Evolutionary conservation across 768 basidiomycete genomes (phyloP), one percentile per base, ranked within the genome.

Genomic region (Lentinula raphanica): DNA sequence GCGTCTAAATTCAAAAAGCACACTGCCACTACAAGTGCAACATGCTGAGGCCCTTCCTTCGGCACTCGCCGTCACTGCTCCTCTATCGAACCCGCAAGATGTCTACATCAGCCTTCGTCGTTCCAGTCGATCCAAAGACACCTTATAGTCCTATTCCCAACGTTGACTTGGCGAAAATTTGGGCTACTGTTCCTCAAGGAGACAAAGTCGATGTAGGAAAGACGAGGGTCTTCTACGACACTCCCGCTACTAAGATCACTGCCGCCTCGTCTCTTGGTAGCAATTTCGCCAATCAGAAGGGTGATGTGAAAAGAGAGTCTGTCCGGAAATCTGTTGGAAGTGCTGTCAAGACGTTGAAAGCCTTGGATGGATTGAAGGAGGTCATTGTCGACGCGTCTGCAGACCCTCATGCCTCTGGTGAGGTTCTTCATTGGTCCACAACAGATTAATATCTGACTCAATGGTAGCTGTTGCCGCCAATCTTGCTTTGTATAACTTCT

Each of bases 351-450:
- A 80, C 83, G 45, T 70, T 91, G 62, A 86, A 80, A 63, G 76
- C 68, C 13, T 72, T 85, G 3, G 79, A 90, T 17, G 84, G 84
- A 49, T 70, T 88, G 56, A 82, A 81, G 25, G 80, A 83, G 50
- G 82, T 88, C 40, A 58, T 74, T 23, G 72, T 93, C 53, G 90
- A 92, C 67, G 82, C 80, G 25, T 79, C 81, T 6, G 60, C 68
- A 1, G 88, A 92, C 69, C 79, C 89, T 21, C 90, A 93, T 60
- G 91, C 90, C 59, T 84, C 90, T 60, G 88, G 90, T 89, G 61
- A 23, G n/a, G 80, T 50, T 40, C 46, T 54, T 53, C 32, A 3
- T n/a, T n/a, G n/a, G n/a, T n/a, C n/a, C n/a, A n/a, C n/a, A n/a
- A n/a, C n/a, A n/a, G 15, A 13, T 13, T 48, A 29, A 8, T 21